Base-by-base conservation (phyloP, 768 basidiomycete genomes). In the Podaxis carcinomalis region DNA sequence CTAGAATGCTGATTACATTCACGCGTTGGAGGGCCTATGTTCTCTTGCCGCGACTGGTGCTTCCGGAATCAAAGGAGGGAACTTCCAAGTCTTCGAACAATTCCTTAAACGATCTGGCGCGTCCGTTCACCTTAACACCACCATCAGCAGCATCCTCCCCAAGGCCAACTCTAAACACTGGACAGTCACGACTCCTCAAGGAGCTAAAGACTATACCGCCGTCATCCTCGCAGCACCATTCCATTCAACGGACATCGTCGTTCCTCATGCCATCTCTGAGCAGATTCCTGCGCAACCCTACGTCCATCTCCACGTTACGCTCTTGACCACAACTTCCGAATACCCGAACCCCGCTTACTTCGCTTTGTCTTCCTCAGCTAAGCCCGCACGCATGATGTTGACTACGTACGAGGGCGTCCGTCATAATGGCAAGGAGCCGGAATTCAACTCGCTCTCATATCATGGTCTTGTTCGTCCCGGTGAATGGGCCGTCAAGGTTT, bases 171-270 rank as follows among this genome's bases (percentile, higher is more conserved):
- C 77, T 36, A 53, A 61, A 37, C 16, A 40, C 14, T 89, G 88
- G 86, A 75, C 76, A 2, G 72, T 91, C 52, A 73, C 77, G 57
- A 86, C 78, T 55, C 68, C 72, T 13, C 70, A 73, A 19, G 84
- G 85, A 23, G 73, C 78, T 14, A 62, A 71, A 35, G 72, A 79
- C 46, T 95, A 92, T 70, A 84, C 82, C 68, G 86, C 85, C 2
- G 82, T 98, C 59, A 87, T 98, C 68, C 78, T 97, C 57, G 94
- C 95, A 1, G 88, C 93, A 1, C 96, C 96, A 2, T 90, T 86
- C 78, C 86, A 92, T 72, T 84, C 80, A 27, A 81, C 90, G 1
- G 75, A 73, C 13, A 88, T 92, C 63, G 67, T 68, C 4, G 70
- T 90, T 25, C 79, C 87, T 3, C 55, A 70, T 4, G 68, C 80